phyloP scores from a whole-genome alignment of 768 basidiomycete species.

The Clavulina sp. region DNA sequence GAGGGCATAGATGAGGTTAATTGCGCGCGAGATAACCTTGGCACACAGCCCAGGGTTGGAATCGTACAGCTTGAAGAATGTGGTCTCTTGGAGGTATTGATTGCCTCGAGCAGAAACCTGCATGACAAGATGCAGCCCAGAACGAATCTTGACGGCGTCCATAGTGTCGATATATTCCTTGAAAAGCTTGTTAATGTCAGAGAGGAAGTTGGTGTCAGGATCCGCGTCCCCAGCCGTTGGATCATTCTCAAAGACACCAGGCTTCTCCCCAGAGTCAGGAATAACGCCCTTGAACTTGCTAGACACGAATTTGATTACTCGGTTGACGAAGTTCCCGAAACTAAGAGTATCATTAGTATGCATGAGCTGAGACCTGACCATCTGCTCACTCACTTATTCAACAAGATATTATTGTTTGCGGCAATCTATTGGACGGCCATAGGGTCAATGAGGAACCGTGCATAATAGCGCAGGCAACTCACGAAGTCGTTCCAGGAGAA shows the following conservation, averaged over 20 bases:
- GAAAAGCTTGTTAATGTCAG: conserved; percentile 60
- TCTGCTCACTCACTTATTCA: conserved; percentile 58
- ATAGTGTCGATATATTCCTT: conserved; percentile 70
- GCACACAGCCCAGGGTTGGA: conserved; percentile 73
- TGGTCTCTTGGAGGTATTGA: conserved; percentile 82
- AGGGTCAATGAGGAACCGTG: not conserved
- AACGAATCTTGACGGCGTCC: conserved; percentile 80
- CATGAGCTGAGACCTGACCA: not conserved
- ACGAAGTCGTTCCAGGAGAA: conserved; percentile 96
- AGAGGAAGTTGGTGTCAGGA: too few relatives aligned
- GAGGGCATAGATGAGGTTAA: conserved; percentile 85
- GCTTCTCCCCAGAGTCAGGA: conserved; percentile 57
- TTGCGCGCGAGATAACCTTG: conserved; percentile 71
- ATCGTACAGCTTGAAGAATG: conserved; percentile 69
- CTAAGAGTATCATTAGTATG: conserved; percentile 20
- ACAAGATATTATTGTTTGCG: conserved; percentile 79
- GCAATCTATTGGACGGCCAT: conserved; percentile 36
- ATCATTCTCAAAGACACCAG: conserved; percentile 48
- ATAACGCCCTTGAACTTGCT: conserved; percentile 67
- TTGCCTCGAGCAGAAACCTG: conserved; percentile 77
- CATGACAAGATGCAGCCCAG: conserved; percentile 81
- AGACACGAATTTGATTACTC: conserved; percentile 78
- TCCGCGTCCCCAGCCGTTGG: too few relatives aligned
- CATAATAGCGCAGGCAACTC: conserved; percentile 17
- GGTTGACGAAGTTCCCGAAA: conserved; percentile 97